Conservation (phyloP, 179 eudicot genomes). For the Vitellaria paradoxa region DNA sequence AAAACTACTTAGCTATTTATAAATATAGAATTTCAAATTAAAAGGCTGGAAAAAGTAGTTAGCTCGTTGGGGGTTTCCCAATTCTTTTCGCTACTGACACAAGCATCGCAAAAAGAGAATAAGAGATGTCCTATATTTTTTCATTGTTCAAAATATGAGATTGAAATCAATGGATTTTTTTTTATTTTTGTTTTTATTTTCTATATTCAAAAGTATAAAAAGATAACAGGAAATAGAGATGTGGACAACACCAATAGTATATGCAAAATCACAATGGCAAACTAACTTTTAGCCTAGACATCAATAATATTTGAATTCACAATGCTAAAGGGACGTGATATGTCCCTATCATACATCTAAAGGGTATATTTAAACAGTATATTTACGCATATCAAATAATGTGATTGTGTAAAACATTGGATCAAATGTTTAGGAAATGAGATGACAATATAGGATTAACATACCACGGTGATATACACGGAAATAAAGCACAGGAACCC, state of each 20-base stretch:
- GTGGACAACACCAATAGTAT: no score
- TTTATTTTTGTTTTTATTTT: neutral
- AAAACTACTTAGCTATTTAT: neutral
- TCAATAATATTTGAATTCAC: no score
- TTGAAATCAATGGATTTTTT: neutral
- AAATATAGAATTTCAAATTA: neutral
- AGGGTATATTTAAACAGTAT: neutral
- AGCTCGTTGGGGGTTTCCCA: no score
- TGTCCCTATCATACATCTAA: neutral
- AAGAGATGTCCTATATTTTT: neutral
- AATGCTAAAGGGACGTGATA: no score
- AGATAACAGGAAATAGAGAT: neutral
- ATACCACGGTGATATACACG: slow-evolving; percentile 71
- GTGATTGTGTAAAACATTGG: neutral
- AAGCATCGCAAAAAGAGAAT: no score
- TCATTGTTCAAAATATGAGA: neutral
- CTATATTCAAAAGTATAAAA: neutral
- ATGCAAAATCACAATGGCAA: neutral
- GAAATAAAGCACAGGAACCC: slow-evolving; percentile 83
- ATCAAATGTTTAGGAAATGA: neutral
- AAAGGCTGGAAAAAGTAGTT: neutral
- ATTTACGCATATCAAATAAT: neutral
- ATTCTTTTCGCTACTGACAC: no score
- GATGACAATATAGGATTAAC: slow-evolving; percentile 14
- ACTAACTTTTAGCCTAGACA: no score